Percentiles rank a stretch among this genome's conserved stretches.
Conservation (phyloP, 2,329 filamentous ascomycete genomes). For the Calonectria multiphialidica region DNA sequence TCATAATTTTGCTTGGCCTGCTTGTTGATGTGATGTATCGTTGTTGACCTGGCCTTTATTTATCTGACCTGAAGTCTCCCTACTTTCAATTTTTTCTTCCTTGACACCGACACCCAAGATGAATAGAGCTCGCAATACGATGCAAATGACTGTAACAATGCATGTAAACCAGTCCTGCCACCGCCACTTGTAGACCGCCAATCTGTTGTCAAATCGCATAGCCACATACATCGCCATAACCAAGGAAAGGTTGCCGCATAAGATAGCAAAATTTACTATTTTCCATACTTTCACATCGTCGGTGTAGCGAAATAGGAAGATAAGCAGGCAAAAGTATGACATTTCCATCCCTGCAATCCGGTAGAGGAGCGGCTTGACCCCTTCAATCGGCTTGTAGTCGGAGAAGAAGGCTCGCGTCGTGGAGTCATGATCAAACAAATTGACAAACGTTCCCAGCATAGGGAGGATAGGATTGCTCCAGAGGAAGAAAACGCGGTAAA, state of each 20-base stretch:
- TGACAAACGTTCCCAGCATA: conserved; percentile 29
- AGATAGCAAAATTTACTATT: conserved; percentile 31
- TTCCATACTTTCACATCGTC: conserved; percentile 37
- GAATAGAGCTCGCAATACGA: conserved; percentile 28
- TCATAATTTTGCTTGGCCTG: too few species aligned
- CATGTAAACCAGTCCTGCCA: conserved; percentile 32
- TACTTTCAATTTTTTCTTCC: background rate
- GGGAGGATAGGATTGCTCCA: conserved; percentile 39
- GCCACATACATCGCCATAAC: conserved; percentile 31
- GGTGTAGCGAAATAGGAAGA: conserved; percentile 33
- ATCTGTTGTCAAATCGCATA: conserved; percentile 20
- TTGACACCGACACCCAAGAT: conserved; percentile 32
- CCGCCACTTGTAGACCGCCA: conserved; percentile 28
- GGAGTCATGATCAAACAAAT: conserved; percentile 33
- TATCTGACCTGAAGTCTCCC: background rate
- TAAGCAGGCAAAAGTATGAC: conserved; percentile 26
- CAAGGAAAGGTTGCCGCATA: conserved; percentile 37
- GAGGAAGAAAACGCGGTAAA: conserved; percentile 36
- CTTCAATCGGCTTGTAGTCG: conserved; percentile 17
- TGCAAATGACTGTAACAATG: conserved; percentile 22
- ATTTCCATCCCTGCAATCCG: conserved; percentile 40
- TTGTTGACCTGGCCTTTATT: background rate
- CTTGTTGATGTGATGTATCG: background rate
- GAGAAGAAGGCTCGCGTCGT: conserved; percentile 29
- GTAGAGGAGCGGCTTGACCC: conserved; percentile 33